phyloP scores from a whole-genome alignment of 805 yeast species.

The Zygoascus flipseniorum region DNA sequence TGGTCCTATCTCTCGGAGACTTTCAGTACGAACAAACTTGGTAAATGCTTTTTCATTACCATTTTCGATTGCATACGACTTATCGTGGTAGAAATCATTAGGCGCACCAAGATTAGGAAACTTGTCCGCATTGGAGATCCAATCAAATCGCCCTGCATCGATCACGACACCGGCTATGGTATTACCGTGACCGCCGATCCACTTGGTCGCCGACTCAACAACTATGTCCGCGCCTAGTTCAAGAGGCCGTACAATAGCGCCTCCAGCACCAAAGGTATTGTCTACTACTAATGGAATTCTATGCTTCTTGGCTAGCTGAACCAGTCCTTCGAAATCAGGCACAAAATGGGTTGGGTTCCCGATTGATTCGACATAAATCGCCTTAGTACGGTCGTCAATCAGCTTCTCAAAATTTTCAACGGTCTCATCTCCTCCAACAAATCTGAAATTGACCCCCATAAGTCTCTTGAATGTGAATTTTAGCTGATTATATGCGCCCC shows the following conservation, averaged over 20 bases:
- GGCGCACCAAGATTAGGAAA: constrained; percentile 90
- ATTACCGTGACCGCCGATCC: constrained; percentile 97
- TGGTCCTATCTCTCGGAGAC: constrained; percentile 89
- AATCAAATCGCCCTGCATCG: constrained; percentile 89
- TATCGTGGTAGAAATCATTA: constrained; percentile 89
- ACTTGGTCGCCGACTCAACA: constrained; percentile 91
- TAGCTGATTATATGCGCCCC: constrained; percentile 95
- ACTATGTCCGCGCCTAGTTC: constrained; percentile 88
- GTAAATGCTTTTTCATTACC: constrained; percentile 75
- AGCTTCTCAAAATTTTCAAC: constrained; percentile 61
- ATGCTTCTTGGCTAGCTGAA: constrained; percentile 69
- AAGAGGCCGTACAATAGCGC: constrained; percentile 74
- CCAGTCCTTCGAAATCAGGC: constrained; percentile 78
- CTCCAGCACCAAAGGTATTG: constrained; percentile 97
- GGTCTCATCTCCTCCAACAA: constrained; percentile 71
- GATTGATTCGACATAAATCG: constrained; percentile 79
- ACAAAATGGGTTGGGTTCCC: constrained; percentile 91
- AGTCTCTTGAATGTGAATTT: constrained; percentile 84
- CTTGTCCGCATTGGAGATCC: constrained; percentile 75
- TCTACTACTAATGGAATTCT: constrained; percentile 91
- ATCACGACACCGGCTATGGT: constrained; percentile 87
- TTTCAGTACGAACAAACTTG: constrained; percentile 72
- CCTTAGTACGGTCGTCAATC: constrained; percentile 81
- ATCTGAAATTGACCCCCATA: constrained; percentile 76
- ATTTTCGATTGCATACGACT: constrained; percentile 73